phyloP scores from a whole-genome alignment of 2,329 filamentous ascomycete genomes.

The Scytalidium sp. region DNA sequence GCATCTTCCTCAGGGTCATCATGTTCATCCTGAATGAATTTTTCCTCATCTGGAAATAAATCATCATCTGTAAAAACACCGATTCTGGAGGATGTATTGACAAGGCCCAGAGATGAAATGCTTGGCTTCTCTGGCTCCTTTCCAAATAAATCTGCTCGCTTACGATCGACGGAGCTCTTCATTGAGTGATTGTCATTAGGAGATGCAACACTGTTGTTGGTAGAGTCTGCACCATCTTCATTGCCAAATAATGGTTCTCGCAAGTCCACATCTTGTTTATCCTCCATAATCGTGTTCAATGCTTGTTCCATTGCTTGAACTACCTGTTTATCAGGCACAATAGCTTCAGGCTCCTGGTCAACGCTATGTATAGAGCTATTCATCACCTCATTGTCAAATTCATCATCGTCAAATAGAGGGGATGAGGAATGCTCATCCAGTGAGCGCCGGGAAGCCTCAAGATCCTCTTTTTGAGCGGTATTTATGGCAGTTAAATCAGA shows the following conservation, averaged over 20 bases:
- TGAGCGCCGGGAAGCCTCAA: slow-evolving; percentile 56
- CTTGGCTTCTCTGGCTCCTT: slow-evolving; percentile 70
- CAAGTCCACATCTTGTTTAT: slow-evolving; percentile 64
- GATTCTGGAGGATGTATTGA: slow-evolving; percentile 81
- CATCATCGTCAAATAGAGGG: slow-evolving; percentile 79
- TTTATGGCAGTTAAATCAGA: slow-evolving; percentile 52
- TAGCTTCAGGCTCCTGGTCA: slow-evolving; percentile 63
- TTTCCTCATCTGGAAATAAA: slow-evolving; percentile 85
- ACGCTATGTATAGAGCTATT: slow-evolving; percentile 74
- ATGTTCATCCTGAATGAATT: slow-evolving; percentile 80
- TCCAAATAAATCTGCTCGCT: slow-evolving; percentile 38
- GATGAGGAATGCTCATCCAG: slow-evolving; percentile 61
- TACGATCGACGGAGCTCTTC: slow-evolving; percentile 58
- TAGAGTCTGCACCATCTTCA: slow-evolving; percentile 37
- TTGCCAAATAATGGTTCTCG: slow-evolving; percentile 65
- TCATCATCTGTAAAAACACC: slow-evolving; percentile 94
- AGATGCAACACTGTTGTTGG: slow-evolving; percentile 44
- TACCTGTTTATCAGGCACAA: slow-evolving; percentile 69
- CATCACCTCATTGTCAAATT: slow-evolving; percentile 68
- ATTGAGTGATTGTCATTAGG: slow-evolving; percentile 58
- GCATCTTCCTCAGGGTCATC: slow-evolving; percentile 62
- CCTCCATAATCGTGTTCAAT: slow-evolving; percentile 87
- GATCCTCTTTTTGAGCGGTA: slow-evolving; percentile 27
- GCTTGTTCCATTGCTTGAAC: slow-evolving; percentile 93
- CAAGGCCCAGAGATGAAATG: slow-evolving; percentile 84